Percentiles rank a stretch among this genome's conserved stretches.
These are phyloP conservation scores for bread wheat (Triticum aestivum) DNA, from an alignment of 176 grass and related monocot species.

Conservation along the genomic window DNA sequence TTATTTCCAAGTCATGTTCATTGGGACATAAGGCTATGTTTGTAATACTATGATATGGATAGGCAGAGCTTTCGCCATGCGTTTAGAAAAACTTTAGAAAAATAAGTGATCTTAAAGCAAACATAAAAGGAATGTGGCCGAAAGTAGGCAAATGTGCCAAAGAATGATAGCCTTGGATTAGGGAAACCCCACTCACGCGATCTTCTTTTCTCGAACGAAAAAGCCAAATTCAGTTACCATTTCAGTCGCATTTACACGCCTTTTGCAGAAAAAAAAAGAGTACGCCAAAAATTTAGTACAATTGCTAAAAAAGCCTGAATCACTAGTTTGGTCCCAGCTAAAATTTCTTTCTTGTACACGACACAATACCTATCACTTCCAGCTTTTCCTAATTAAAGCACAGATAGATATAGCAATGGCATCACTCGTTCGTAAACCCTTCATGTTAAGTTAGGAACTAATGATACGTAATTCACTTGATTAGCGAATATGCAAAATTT, in stretches of 20 bases:
- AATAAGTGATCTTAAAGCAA: background rate
- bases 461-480: background rate
- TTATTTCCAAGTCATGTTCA: background rate
- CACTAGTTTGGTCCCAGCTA: constrained; percentile 29
- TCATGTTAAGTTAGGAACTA: background rate
- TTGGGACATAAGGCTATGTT: background rate
- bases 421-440: background rate
- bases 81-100: too few species aligned
- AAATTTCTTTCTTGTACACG: constrained; percentile 33
- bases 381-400: constrained; percentile 13
- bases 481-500: background rate
- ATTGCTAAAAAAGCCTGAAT: constrained; percentile 24
- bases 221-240: constrained; percentile 14
- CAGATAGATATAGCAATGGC: background rate
- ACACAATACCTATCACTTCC: background rate
- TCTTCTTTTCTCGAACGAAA: constrained; percentile 16
- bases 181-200: background rate
- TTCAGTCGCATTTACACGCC: background rate
- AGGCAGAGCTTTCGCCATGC: background rate
- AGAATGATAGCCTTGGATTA: constrained; percentile 13
- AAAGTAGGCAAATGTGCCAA: constrained; percentile 8
- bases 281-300: background rate
- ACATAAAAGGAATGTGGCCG: constrained; percentile 1
- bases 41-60: background rate
- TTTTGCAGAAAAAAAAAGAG: background rate